phyloP scores from a whole-genome alignment of 495 filamentous ascomycete species.

The Penicillium fimorum region DNA sequence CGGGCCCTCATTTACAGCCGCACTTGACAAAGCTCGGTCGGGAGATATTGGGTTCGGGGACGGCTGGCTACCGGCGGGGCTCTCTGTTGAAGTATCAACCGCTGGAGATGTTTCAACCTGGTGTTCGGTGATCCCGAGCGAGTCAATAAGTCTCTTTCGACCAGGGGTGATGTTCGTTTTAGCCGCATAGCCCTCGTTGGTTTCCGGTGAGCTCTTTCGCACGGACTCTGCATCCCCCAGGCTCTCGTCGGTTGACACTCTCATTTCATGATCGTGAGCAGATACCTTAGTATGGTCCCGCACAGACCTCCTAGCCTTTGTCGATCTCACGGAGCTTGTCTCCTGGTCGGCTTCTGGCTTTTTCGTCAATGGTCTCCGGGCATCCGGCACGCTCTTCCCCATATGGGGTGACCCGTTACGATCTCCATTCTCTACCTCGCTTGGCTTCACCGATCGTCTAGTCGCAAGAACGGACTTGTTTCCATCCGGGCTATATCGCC shows the following conservation, averaged over 20 bases:
- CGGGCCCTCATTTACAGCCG: constrained; percentile 7
- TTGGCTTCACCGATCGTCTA: neutral
- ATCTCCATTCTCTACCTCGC: neutral
- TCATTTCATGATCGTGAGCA: neutral
- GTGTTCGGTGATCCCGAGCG: constrained; percentile 21
- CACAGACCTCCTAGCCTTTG: neutral
- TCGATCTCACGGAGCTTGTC: neutral
- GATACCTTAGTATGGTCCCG: neutral
- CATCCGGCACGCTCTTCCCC: neutral
- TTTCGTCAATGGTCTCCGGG: neutral
- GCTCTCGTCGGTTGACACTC: neutral
- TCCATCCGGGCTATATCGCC: constrained; percentile 11
- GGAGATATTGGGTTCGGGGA: constrained; percentile 7
- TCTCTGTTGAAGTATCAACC: constrained; percentile 5
- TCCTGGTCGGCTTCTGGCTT: neutral
- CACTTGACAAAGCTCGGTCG: constrained; percentile 7
- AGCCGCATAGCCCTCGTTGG: neutral
- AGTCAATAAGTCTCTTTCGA: constrained; percentile 41
- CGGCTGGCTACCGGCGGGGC: constrained; percentile 12
- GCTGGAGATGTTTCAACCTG: neutral
- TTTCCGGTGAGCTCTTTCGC: neutral
- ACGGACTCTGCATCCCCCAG: neutral
- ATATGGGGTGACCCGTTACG: neutral
- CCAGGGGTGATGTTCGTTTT: constrained; percentile 17
- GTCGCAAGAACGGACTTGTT: neutral